These are phyloP conservation scores for Lunularia cruciata DNA, from an alignment of 225 moss, liverwort and hornwort species.

Conservation along the genomic window DNA sequence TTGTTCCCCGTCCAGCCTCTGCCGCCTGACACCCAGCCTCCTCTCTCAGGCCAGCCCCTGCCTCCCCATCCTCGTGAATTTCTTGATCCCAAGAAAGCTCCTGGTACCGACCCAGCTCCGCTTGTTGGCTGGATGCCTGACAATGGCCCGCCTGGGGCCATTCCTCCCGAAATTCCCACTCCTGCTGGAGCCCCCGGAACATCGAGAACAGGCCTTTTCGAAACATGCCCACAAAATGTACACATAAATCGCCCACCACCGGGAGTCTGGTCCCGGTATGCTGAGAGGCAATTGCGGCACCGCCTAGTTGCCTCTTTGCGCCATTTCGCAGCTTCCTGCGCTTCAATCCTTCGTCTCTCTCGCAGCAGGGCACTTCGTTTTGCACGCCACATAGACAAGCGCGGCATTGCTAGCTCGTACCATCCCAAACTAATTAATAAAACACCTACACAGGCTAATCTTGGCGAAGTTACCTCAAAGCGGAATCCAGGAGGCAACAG, in stretches of 20 bases:
- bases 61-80: slow-evolving; percentile 54
- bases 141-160: slow-evolving; percentile 31
- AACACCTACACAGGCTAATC: slow-evolving; percentile 81
- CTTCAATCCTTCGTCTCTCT: slow-evolving; percentile 71
- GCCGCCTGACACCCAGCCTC: slow-evolving; percentile 48
- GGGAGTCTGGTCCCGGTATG: slow-evolving; percentile 76
- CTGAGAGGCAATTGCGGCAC: slow-evolving; percentile 73
- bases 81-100: slow-evolving; percentile 41
- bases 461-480: slow-evolving; percentile 82
- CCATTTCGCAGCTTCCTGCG: slow-evolving; percentile 84
- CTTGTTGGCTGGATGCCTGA: slow-evolving; percentile 36
- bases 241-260: slow-evolving; percentile 83
- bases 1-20: slow-evolving; percentile 53
- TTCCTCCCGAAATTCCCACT: slow-evolving; percentile 29
- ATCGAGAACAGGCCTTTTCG: slow-evolving; percentile 71
- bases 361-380: slow-evolving; percentile 57
- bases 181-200: slow-evolving; percentile 53
- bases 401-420: slow-evolving; percentile 90
- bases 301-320: slow-evolving; percentile 80
- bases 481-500: slow-evolving; percentile 69
- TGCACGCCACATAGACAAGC: slow-evolving; percentile 67
- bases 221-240: slow-evolving; percentile 81
- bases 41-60: slow-evolving; percentile 67
- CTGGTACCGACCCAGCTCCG: slow-evolving; percentile 37
- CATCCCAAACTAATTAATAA: slow-evolving; percentile 75